Evolutionary conservation across 805 yeast species (phyloP), one percentile per base, ranked within the genome.

Genomic region (Suhomyces sp.): DNA sequence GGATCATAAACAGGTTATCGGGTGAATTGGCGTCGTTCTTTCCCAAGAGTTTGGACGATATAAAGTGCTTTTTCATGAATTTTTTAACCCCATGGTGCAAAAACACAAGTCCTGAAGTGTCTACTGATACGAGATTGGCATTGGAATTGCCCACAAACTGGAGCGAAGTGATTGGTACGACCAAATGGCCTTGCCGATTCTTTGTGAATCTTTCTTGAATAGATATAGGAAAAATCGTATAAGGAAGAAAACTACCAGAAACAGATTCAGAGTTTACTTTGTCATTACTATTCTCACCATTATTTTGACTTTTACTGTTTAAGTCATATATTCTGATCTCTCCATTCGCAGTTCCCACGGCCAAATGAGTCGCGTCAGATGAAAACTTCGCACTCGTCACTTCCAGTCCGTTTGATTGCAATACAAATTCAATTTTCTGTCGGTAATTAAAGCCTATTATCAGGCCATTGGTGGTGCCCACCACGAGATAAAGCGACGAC

Each of bases 391-490:
- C 60, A 2, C 81, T 54, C 0, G 87, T 77, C 0, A 89, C 82
- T 6, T 53, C 51, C 6, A 50, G 58, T 0, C 86, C 84, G 33
- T 73, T 63, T 3, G 46, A 46, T 0, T 71, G 72, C 13, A 86
- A 62, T 1, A 77, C 74, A 43, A 69, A 68, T 12, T 77, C 70
- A 3, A 87, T 62, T 27, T 71, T 73, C 64, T 92, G 97, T 43
- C 78, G 78, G 55, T 84, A 85, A 59, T 85, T 86, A 65, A 89
- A 91, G 4, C 87, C 73, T 4, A 88, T 65, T 0, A 89, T 71
- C 35, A 65, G 70, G 1, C 96, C 96, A 47, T 78, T 79, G 0
- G 78, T 60, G 0, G 97, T 91, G 2, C 96, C 97, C 6, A 91
- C 59, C 0, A 82, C 82, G 6, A 86, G 71, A 29, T 77, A 67